A percentile compares a stretch with the other conserved stretches of the same genome.
Conservation (phyloP, 1,284 basidiomycete genomes). For the Fomes fomentarius region DNA sequence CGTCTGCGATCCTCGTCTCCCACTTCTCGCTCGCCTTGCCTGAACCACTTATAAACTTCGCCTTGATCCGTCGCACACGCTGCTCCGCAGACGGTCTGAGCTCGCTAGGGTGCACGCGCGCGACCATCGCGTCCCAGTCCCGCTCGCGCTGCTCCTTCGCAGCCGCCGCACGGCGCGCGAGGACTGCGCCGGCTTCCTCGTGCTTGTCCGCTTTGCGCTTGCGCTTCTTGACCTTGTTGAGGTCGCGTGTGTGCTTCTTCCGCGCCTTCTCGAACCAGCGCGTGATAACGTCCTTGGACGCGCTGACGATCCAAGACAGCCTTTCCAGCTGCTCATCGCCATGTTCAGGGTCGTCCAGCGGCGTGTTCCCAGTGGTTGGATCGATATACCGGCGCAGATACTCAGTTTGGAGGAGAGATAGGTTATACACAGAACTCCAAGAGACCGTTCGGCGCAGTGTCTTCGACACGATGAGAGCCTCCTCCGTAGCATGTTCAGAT, state of each 20-base stretch:
- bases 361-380: slow-evolving; percentile 45
- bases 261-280: slow-evolving; percentile 47
- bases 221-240: slow-evolving; percentile 42
- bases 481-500: slow-evolving; percentile 10
- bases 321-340: slow-evolving; percentile 42
- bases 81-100: slow-evolving; percentile 49
- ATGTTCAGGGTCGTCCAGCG: slow-evolving; percentile 50
- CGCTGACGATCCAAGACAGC: slow-evolving; percentile 57
- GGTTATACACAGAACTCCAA: slow-evolving; percentile 61
- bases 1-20: slow-evolving; percentile 59
- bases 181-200: slow-evolving; percentile 47
- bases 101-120: slow-evolving; percentile 53
- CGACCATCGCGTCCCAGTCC: slow-evolving; percentile 65
- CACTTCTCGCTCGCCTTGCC: slow-evolving; percentile 55
- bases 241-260: slow-evolving; percentile 43
- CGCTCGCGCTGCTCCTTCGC: slow-evolving; percentile 57
- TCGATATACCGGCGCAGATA: slow-evolving; percentile 60
- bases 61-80: slow-evolving; percentile 56
- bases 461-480: slow-evolving; percentile 35
- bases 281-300: slow-evolving; percentile 53
- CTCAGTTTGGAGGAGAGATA: slow-evolving; percentile 70
- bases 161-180: slow-evolving; percentile 62
- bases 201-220: slow-evolving; percentile 58
- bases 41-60: slow-evolving; percentile 58
- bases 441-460: slow-evolving; percentile 56